Base-by-base conservation (phyloP, 2,329 filamentous ascomycete species). In the Hyphodiscus sp. region DNA sequence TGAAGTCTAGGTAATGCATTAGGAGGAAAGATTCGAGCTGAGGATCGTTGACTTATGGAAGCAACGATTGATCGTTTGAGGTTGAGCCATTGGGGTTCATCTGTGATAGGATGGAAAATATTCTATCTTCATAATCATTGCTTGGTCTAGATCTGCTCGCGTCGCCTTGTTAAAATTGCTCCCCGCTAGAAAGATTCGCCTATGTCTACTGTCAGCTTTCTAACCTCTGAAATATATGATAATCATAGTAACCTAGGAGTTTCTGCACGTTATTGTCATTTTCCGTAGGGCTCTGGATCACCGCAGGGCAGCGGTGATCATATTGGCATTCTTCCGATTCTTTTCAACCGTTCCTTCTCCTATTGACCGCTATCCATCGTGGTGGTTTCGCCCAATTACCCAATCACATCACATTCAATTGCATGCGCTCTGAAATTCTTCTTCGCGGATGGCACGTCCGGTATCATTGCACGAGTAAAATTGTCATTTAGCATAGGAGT, bases 1-100 rank as follows among this genome's bases (percentile, higher is more conserved):
- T 73, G 56, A 79, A 76, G 65, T 85, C 81, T 42, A 84, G 71
- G 62, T 83, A 85, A 53, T 80, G 73, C 75, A 81, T 80, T 52
- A 78, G 68, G 44, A 76, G 72, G 33, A 38, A 38, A n/a, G 33
- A 38, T 38, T 38, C 33, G 33, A 38, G 33, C 33, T 38, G 33
- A n/a, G 33, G 11, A n/a, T 38, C 33, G 33, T 38, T 4, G 33
- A 13, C 16, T 10, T 10, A 38, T 6, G 33, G 33, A n/a, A 38
- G 33, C 16, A n/a, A 15, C 4, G 33, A 10, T 38, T 38, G 33
- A 15, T 13, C 11, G 16, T 38, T 10, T 13, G 33, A 38, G 33
- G 13, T 15, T 13, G 33, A 38, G 16, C 16, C 33, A 10, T 15
- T 38, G 5, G 33, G 16, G 13, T 2, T 4, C 11, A 10, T 38